Percentiles rank a stretch among this genome's conserved stretches.
These are phyloP conservation scores for Curvularia spicifera DNA, from an alignment of 2,329 filamentous ascomycete species.

Conservation along the genomic window DNA sequence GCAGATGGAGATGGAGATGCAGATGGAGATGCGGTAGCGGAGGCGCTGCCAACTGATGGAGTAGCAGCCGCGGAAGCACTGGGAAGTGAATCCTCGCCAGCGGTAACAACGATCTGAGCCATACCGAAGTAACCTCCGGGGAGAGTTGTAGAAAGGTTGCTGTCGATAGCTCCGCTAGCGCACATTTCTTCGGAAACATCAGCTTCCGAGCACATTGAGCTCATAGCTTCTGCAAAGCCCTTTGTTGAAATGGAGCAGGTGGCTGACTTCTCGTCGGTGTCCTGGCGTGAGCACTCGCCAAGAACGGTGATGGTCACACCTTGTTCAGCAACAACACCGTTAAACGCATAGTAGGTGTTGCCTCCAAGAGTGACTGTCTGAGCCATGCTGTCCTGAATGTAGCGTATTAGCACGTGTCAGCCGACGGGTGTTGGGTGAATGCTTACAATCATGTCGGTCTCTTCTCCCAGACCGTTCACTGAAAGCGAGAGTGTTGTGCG, in stretches of 20 bases:
- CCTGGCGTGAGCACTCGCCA: conserved; percentile 21
- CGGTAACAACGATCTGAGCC: conserved; percentile 37
- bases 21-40: background rate
- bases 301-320: conserved; percentile 17
- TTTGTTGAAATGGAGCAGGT: conserved; percentile 25
- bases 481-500: conserved; percentile 29
- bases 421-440: background rate
- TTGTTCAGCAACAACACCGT: conserved; percentile 14
- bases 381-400: background rate
- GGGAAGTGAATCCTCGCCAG: conserved; percentile 34
- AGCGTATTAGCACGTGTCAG: conserved; percentile 2
- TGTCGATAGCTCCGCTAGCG: background rate
- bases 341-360: conserved; percentile 27
- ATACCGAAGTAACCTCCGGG: conserved; percentile 23
- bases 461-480: conserved; percentile 1
- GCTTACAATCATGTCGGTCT: conserved; percentile 10
- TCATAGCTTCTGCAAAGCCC: conserved; percentile 15
- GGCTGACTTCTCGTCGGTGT: conserved; percentile 18
- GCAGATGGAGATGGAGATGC: conserved; percentile 5
- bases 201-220: conserved; percentile 17
- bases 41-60: no score
- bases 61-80: conserved; percentile 31
- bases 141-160: background rate
- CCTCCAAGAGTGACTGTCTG: conserved; percentile 25
- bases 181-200: background rate